Conservation (phyloP, 108 stramenopile species). For the Parietichytrium sp. region DNA sequence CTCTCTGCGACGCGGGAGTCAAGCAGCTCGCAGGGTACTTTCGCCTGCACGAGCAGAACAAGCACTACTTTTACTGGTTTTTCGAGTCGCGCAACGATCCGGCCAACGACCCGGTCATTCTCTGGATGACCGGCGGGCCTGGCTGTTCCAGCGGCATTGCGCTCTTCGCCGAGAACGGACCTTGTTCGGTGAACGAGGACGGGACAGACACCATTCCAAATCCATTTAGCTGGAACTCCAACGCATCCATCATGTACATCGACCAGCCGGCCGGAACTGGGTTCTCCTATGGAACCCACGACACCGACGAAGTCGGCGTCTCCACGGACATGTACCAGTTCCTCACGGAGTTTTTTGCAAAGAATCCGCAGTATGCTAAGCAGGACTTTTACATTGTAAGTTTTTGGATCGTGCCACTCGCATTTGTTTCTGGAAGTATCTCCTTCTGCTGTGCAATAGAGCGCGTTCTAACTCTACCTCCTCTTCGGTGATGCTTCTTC, state of each 20-base stretch:
- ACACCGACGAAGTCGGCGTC: conserved; percentile 83
- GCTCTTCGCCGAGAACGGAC: conserved; percentile 89
- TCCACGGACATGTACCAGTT: conserved; percentile 90
- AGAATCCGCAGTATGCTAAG: conserved; percentile 74
- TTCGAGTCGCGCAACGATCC: conserved; percentile 68
- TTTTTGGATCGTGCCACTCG: too few species aligned
- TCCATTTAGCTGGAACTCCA: conserved; percentile 84
- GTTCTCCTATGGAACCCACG: conserved; percentile 82
- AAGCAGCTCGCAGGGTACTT: conserved; percentile 12
- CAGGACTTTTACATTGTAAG: conserved; percentile 60
- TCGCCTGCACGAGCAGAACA: conserved; percentile 58
- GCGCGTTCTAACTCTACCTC: too few species aligned
- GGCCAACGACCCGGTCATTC: conserved; percentile 68
- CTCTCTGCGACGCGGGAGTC: background rate
- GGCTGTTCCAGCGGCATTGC: conserved; percentile 78
- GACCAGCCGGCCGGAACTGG: conserved; percentile 96
- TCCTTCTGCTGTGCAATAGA: too few species aligned
- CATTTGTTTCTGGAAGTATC: too few species aligned
- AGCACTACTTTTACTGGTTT: conserved; percentile 93
- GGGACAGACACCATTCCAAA: conserved; percentile 75
- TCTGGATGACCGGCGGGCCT: conserved; percentile 94
- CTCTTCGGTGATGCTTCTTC: too few species aligned
- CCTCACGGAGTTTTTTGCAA: conserved; percentile 78
- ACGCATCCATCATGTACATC: conserved; percentile 79
- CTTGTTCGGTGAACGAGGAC: conserved; percentile 81